Base-by-base conservation (phyloP, 371 early-diverging fungal species). In the Umbelopsis sp. region DNA sequence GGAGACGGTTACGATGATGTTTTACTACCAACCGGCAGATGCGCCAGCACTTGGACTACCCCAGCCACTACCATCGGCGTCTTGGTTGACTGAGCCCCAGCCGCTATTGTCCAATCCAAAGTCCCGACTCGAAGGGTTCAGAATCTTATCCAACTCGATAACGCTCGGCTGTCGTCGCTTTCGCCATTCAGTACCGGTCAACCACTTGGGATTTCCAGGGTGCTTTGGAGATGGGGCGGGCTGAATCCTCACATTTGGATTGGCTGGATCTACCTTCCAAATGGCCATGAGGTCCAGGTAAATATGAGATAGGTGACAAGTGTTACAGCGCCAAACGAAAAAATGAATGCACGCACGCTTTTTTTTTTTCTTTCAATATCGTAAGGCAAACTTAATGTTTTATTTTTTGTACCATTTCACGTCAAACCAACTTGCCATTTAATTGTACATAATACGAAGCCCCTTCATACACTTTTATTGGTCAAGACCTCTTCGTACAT, bases 401-500 rank as follows among this genome's bases (percentile, higher is more conserved):
- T 1, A 29, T 29, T 29, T 29, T 29, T 29, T 0, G 29, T 29
- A 4, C 29, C 1, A 4, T 1, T 29, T 29, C 29, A 29, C 29
- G 29, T 29, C 29, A 29, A 41, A 41, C 41, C 2, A 41, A 7
- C 12, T 41, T 41, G 41, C 7, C 12, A 41, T 41, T 41, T 41
- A 22, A 41, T 41, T 41, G 41, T 41, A 41, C 7, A 7, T 12
- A 10, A 41, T 7, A 7, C 7, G 7, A 41, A 10, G 12, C 1
- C 7, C 41, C 7, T 41, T 1, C 12, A 10, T 12, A 41, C 7
- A 4, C 41, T 10, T 41, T 7, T 48, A 48, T 48, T 48, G 48
- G 18, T 16, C 20, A 16, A 48, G 8, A 16, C 20, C 48, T n/a
- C n/a, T n/a, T 24, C 57, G 57, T 18, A 87, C 80, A 73, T 88